phyloP scores from a whole-genome alignment of 441 rosid species.

The Sinapis alba region DNA sequence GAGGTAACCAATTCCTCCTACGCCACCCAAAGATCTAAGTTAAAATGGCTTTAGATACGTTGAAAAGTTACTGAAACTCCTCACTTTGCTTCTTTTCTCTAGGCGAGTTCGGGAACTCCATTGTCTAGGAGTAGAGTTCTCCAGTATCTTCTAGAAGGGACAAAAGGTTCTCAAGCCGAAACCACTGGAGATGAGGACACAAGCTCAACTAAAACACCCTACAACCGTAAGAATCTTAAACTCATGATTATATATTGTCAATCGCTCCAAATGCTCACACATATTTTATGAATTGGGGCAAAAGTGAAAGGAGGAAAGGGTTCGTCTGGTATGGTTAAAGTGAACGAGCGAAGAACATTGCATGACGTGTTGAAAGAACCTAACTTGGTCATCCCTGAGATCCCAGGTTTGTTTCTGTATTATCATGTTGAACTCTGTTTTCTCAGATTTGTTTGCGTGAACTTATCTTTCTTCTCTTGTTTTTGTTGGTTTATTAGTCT shows the following conservation, averaged over 20 bases:
- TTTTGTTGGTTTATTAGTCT: constrained; percentile 49
- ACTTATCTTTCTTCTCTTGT: background rate
- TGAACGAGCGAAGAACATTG: constrained; percentile 70
- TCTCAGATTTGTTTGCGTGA: background rate
- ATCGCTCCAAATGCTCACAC: background rate
- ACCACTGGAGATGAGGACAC: constrained; percentile 50
- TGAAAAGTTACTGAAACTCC: background rate
- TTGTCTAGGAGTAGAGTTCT: constrained; percentile 60
- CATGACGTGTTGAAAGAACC: constrained; percentile 69
- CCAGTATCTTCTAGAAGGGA: constrained; percentile 72
- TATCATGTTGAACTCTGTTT: background rate
- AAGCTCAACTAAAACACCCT: constrained; percentile 22
- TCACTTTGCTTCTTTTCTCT: constrained; percentile 20
- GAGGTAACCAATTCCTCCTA: constrained; percentile 54
- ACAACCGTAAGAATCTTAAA: constrained; percentile 17
- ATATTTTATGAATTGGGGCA: background rate
- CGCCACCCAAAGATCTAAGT: background rate
- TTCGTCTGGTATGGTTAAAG: constrained; percentile 64
- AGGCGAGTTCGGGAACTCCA: constrained; percentile 64
- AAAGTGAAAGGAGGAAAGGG: constrained; percentile 45
- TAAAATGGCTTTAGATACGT: no score
- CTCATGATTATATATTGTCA: no score
- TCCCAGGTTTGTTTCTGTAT: constrained; percentile 62
- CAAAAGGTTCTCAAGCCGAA: constrained; percentile 70
- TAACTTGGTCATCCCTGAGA: constrained; percentile 62